Evolutionary conservation across 2,329 filamentous ascomycete species (phyloP).

Genomic region (Pyrenochaeta sp.): DNA sequence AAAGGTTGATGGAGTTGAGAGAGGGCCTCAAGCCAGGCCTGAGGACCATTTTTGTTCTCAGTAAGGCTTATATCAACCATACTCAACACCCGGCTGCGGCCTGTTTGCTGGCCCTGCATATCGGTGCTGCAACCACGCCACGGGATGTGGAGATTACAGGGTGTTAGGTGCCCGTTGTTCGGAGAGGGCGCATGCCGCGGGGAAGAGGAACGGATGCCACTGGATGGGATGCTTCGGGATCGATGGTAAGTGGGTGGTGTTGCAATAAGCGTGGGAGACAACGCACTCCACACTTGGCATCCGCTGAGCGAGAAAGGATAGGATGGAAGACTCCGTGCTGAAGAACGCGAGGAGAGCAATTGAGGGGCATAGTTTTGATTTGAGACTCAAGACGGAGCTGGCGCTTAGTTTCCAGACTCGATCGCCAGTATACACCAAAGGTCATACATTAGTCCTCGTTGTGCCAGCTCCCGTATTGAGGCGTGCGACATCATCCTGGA

Average conservation of each 20-base stretch:
- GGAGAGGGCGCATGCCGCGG: slow-evolving; percentile 21
- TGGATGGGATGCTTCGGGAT: slow-evolving; percentile 9
- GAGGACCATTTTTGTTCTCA: slow-evolving; percentile 4
- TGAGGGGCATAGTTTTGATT: not conserved
- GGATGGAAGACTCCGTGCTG: slow-evolving; percentile 4
- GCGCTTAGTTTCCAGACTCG: too few relatives aligned
- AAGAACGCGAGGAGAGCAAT: not conserved
- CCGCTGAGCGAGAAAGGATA: slow-evolving; percentile 13
- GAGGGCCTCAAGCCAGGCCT: slow-evolving; percentile 17
- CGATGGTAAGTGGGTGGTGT: slow-evolving; percentile 18
- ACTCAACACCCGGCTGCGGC: slow-evolving; percentile 17
- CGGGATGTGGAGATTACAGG: slow-evolving; percentile 22
- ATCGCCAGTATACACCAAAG: too few relatives aligned
- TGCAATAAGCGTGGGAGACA: slow-evolving; percentile 33
- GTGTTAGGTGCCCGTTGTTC: slow-evolving; percentile 21
- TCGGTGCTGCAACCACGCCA: slow-evolving; percentile 32
- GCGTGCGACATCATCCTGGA: slow-evolving; percentile 2
- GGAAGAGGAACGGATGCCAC: slow-evolving; percentile 21
- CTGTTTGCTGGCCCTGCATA: slow-evolving; percentile 40
- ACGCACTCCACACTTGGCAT: slow-evolving; percentile 41
- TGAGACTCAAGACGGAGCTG: not conserved
- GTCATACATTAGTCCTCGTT: too few relatives aligned
- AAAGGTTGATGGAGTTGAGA: slow-evolving; percentile 1
- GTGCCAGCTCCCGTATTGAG: too few relatives aligned
- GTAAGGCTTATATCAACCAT: slow-evolving; percentile 27